Evolutionary conservation across 2,329 filamentous ascomycete species (phyloP).

Genomic region (Alternaria consortialis): DNA sequence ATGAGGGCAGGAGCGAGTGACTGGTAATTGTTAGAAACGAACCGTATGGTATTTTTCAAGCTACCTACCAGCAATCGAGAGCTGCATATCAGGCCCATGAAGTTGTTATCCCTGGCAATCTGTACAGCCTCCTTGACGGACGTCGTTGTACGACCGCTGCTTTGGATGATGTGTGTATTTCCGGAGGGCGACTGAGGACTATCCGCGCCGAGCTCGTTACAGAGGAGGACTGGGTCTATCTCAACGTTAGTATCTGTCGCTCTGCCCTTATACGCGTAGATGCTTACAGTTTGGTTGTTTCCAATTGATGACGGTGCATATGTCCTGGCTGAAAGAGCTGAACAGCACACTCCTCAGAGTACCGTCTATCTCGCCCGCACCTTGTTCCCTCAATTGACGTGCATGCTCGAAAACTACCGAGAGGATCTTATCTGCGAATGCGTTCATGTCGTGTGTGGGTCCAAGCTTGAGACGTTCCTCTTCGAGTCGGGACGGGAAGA

Average conservation of each 20-base stretch:
- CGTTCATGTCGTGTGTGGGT: constrained; percentile 83
- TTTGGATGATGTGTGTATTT: constrained; percentile 56
- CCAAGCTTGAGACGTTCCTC: constrained; percentile 75
- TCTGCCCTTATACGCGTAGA: not conserved
- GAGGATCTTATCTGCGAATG: constrained; percentile 83
- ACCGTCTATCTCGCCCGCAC: constrained; percentile 63
- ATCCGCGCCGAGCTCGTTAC: constrained; percentile 84
- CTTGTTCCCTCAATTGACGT: constrained; percentile 69
- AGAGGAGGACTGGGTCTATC: constrained; percentile 86
- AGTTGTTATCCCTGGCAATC: constrained; percentile 93
- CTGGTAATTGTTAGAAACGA: constrained; percentile 56
- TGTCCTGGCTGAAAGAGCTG: constrained; percentile 86
- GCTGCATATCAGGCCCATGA: constrained; percentile 95
- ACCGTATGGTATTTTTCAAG: not conserved
- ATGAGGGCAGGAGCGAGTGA: constrained; percentile 92
- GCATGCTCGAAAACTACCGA: constrained; percentile 92
- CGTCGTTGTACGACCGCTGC: constrained; percentile 75
- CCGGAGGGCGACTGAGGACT: constrained; percentile 51
- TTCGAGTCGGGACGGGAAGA: constrained; percentile 82
- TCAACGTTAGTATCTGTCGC: constrained; percentile 19
- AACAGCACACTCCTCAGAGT: constrained; percentile 89
- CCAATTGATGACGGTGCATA: constrained; percentile 97
- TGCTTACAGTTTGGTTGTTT: constrained; percentile 92
- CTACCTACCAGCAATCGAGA: constrained; percentile 80
- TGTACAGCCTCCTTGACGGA: constrained; percentile 95